Conservation (phyloP, 768 basidiomycete species). For the Holtermanniella nyarrowii region DNA sequence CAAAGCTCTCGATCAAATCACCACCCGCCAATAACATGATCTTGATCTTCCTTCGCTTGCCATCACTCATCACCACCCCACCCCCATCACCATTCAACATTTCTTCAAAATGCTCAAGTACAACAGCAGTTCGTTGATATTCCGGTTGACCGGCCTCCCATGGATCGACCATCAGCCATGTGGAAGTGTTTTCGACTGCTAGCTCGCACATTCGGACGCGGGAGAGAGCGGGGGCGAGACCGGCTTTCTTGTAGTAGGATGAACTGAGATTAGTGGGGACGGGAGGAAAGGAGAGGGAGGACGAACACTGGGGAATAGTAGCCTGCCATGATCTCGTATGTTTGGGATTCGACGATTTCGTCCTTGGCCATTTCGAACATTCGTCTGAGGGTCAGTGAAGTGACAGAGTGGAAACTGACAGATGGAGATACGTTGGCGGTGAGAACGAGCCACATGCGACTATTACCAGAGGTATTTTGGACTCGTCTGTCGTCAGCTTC, state of each 20-base stretch:
- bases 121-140: constrained; percentile 92
- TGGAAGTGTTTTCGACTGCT: constrained; percentile 77
- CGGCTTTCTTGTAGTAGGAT: constrained; percentile 78
- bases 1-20: constrained; percentile 94
- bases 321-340: constrained; percentile 88
- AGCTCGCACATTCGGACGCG: constrained; percentile 65
- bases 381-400: constrained; percentile 43
- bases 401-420: constrained; percentile 38
- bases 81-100: constrained; percentile 70
- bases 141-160: constrained; percentile 88
- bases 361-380: constrained; percentile 99
- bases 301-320: constrained; percentile 80
- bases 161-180: constrained; percentile 94
- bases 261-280: constrained; percentile 17
- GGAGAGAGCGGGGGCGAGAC: constrained; percentile 74
- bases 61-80: constrained; percentile 58
- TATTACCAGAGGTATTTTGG: constrained; percentile 69
- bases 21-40: constrained; percentile 96
- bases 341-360: constrained; percentile 74
- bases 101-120: constrained; percentile 92
- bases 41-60: constrained; percentile 60
- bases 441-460: constrained; percentile 98
- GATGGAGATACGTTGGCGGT: constrained; percentile 92
- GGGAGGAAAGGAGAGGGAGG: constrained; percentile 37
- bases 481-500: constrained; percentile 19